These are phyloP conservation scores for Dactylis glomerata DNA, from an alignment of 176 grass and related monocot species.

Conservation along the genomic window DNA sequence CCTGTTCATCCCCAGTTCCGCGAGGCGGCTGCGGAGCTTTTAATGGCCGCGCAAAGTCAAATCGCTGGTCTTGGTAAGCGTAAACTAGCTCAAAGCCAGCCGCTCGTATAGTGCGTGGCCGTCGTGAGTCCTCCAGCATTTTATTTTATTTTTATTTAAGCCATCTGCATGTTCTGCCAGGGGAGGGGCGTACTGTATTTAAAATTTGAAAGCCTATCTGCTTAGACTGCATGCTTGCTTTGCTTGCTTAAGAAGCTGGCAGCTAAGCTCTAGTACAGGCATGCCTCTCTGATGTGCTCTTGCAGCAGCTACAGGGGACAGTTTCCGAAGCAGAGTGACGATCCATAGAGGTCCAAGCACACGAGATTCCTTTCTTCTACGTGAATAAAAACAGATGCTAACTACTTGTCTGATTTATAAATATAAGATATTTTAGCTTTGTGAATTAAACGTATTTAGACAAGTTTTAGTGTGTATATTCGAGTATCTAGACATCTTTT, in stretches of 20 bases:
- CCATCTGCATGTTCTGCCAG: conserved; percentile 20
- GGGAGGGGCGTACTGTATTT: neutral
- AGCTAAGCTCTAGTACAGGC: neutral
- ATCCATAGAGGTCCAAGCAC: neutral
- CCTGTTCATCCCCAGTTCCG: conserved; percentile 42
- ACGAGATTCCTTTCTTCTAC: neutral
- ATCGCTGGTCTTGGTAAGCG: conserved; percentile 34
- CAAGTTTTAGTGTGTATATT: no score
- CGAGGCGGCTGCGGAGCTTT: conserved; percentile 41
- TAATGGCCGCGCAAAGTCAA: conserved; percentile 51
- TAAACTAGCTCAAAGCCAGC: conserved; percentile 51
- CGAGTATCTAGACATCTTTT: no score
- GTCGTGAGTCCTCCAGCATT: conserved; percentile 28
- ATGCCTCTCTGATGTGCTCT: neutral
- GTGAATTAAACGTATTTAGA: no score
- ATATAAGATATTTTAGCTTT: no score
- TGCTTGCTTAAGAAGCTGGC: neutral
- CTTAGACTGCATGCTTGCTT: conserved; percentile 39
- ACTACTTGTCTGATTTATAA: no score
- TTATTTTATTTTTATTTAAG: neutral
- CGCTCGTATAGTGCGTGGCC: conserved; percentile 29
- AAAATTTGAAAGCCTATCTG: conserved; percentile 32
- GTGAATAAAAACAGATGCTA: no score
- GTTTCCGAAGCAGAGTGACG: neutral
- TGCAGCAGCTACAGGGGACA: neutral